Evolutionary conservation across 2,329 filamentous ascomycete species (phyloP).

Genomic region (Fusarium torulosum): DNA sequence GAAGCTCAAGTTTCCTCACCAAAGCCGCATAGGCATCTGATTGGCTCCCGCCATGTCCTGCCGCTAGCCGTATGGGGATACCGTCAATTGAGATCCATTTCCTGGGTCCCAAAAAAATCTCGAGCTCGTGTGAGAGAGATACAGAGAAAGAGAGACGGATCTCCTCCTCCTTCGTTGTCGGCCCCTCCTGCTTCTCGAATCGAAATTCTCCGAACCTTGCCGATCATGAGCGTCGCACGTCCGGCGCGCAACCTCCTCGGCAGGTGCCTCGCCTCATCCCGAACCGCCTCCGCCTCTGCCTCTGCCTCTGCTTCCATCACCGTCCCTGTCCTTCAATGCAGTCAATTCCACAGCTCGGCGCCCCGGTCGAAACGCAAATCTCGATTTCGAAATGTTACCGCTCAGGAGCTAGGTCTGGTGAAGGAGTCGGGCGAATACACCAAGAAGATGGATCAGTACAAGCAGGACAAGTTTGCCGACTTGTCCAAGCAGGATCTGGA

Average conservation of each 20-base stretch:
- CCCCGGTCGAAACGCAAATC: slow-evolving; percentile 61
- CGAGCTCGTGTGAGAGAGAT: slow-evolving; percentile 48
- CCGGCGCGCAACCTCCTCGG: slow-evolving; percentile 67
- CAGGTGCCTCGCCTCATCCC: slow-evolving; percentile 59
- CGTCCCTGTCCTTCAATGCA: slow-evolving; percentile 51
- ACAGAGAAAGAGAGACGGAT: slow-evolving; percentile 18
- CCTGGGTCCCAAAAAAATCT: slow-evolving; percentile 51
- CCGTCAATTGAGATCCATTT: slow-evolving; percentile 47
- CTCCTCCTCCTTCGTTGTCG: slow-evolving; percentile 1
- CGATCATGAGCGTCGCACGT: slow-evolving; percentile 68
- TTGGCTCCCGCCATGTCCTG: slow-evolving; percentile 20
- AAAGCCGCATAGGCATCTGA: slow-evolving; percentile 8
- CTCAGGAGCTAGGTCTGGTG: slow-evolving; percentile 64
- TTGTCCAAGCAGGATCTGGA: slow-evolving; percentile 77
- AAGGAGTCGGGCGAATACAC: slow-evolving; percentile 49
- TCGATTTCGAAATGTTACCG: slow-evolving; percentile 66
- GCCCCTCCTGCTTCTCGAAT: slow-evolving; percentile 4
- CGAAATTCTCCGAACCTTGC: slow-evolving; percentile 25
- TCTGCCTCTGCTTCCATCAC: slow-evolving; percentile 23
- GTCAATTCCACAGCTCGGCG: slow-evolving; percentile 66
- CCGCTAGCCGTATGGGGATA: slow-evolving; percentile 38
- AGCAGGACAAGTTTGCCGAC: slow-evolving; percentile 65
- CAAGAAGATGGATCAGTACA: slow-evolving; percentile 59
- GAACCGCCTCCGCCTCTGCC: slow-evolving; percentile 26
- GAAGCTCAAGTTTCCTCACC: slow-evolving; percentile 2